Base-by-base conservation (phyloP, 2,329 filamentous ascomycete species). In the Sordariomycetes sp. region DNA sequence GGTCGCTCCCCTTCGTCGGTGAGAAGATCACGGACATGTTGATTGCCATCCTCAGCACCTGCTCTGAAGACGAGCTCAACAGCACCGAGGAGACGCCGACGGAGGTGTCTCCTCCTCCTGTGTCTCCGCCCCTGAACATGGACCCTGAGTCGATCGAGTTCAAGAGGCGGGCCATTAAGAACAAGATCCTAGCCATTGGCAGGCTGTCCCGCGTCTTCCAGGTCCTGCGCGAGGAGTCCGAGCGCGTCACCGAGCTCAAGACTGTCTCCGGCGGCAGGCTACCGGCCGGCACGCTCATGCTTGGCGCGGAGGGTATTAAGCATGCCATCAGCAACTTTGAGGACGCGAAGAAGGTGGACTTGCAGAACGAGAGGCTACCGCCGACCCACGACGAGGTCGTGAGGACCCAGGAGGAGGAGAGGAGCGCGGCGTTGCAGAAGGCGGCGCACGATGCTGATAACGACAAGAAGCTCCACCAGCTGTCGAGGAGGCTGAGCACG, bases 21-120 rank as follows among this genome's bases (percentile, higher is more conserved):
- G 94, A 99, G 74, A 99, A 99, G 81, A 92, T 99, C 68, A 97
- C 94, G 20, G 94, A 99, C 69, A 99, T 99, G 94, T 85, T 99
- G 64, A 97, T 99, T 70, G 93, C 92, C 50, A 99, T 99, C 68
- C 79, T 99, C 65, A 97, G 95, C 78, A 97, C 90, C 20, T 97
- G 92, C 78, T 97, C 94, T n/a, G 96, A 99, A 75, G 94, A 99
- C 68, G 91, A 99, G 72, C 85, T 99, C 58, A 90, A 96, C 70
- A 89, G 93, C 62, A 59, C 60, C 22, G 92, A 97, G 58, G 88
- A 88, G 3, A 88, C 88, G 2, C 85, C 87, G 14, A 85, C 87
- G n/a, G 78, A 86, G 6, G 79, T 81, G 18, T 87, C 86, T 5
- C 79, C 82, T 1, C 88, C 84, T 6, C 88, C 90, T 1, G 73